These are phyloP conservation scores for Aureobasidium lini DNA, from an alignment of 2,329 filamentous ascomycete species.

Conservation along the genomic window DNA sequence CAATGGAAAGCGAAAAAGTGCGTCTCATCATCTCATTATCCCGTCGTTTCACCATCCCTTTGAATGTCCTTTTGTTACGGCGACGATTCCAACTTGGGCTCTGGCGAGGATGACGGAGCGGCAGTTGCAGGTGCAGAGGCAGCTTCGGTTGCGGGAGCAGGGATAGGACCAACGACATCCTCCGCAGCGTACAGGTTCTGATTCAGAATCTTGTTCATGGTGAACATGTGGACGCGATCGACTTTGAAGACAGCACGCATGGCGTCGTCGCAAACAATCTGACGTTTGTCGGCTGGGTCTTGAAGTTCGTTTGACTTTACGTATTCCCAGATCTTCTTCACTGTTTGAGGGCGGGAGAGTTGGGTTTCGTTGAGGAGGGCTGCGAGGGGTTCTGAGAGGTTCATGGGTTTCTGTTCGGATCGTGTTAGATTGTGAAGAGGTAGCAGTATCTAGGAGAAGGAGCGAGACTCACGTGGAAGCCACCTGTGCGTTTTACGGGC, in stretches of 20 bases:
- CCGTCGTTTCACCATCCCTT: no score
- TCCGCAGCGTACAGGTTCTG: constrained; percentile 82
- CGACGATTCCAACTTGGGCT: background rate
- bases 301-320: constrained; percentile 85
- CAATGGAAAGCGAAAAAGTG: background rate
- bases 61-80: background rate
- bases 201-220: constrained; percentile 95
- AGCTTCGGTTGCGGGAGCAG: background rate
- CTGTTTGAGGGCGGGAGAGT: constrained; percentile 88
- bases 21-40: background rate
- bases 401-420: constrained; percentile 57
- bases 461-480: constrained; percentile 63
- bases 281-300: constrained; percentile 82
- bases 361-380: constrained; percentile 64
- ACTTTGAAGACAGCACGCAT: constrained; percentile 91
- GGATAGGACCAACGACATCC: constrained; percentile 37
- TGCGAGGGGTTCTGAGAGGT: constrained; percentile 61
- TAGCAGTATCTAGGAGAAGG: background rate
- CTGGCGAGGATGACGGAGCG: background rate
- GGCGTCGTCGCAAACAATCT: constrained; percentile 85
- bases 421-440: background rate
- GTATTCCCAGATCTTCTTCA: constrained; percentile 94
- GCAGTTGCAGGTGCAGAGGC: background rate
- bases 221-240: constrained; percentile 93
- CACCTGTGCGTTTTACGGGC: constrained; percentile 67